Base-by-base conservation (phyloP, 2,329 filamentous ascomycete species). In the Penicillium sclerotiorum region DNA sequence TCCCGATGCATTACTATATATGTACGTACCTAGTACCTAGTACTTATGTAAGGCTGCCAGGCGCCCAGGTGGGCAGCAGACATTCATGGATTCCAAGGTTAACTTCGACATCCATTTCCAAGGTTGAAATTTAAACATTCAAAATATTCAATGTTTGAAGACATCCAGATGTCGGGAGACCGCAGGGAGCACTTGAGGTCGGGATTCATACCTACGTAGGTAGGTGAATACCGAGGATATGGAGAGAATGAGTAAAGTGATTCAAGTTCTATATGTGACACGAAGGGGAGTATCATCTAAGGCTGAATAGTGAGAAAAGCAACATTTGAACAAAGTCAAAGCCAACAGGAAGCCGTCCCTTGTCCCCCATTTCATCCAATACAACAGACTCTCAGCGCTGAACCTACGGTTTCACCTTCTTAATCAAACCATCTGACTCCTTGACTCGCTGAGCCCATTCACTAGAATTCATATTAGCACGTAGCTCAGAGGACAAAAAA, bases 381-480 rank as follows among this genome's bases (percentile, higher is more conserved):
- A 30, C 32, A 50, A 49, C 28, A 39, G 23, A 28, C 30, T 11
- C 32, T 17, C 30, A 28, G 15, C 9, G 3, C 22, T 25, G 9
- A 21, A n/a, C 21, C 30, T 53, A 65, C 35, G 50, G 46, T 47
- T 59, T 62, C 25, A 54, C 48, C 52, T 71, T 70, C 60, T 70
- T 75, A 50, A 80, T 78, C 39, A 80, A 62, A 15, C 73, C 71
- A 48, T 74, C 76, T 3, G 64, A 67, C 39, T 73, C 71, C 47
- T 72, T 70, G 8, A 78, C 76, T 47, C 77, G 70, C 45, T 77
- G 76, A 21, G 77, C 77, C 77, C 77, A 80, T 67, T 80, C 77
- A 37, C 75, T 77, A 57, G 22, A 3, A 21, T 20, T 15, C 17
- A 35, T 15, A 30, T 54, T 40, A 46, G 36, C 40, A 30, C 37